Percentiles rank a stretch among this genome's conserved stretches.
These are phyloP conservation scores for Linanthus parryae DNA, from an alignment of 148 eudicot species.

Conservation along the genomic window DNA sequence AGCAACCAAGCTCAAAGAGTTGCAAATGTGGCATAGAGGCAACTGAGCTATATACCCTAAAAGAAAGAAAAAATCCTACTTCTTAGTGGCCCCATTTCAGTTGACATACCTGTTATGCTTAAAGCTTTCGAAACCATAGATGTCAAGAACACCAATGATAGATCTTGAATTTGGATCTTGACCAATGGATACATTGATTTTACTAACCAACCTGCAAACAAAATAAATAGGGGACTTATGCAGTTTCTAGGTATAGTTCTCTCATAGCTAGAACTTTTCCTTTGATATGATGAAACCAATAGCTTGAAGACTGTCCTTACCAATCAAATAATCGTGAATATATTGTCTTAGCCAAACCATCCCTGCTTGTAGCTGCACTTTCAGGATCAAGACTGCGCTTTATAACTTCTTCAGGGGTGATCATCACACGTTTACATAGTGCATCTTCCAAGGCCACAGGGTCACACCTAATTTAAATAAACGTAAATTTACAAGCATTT, in stretches of 20 bases:
- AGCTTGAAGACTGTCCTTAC: too few relatives aligned
- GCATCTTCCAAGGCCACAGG: constrained; percentile 88
- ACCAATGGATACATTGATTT: constrained; percentile 89
- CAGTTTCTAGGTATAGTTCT: constrained; percentile 5
- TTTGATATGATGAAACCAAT: too few relatives aligned
- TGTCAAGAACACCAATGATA: constrained; percentile 94
- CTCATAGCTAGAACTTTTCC: too few relatives aligned
- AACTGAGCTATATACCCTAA: not conserved
- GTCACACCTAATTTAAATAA: constrained; percentile 62
- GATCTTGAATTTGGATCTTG: constrained; percentile 83
- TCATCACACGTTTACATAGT: constrained; percentile 90
- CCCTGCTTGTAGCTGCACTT: constrained; percentile 89
- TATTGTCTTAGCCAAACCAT: constrained; percentile 92
- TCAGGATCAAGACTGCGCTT: constrained; percentile 93
- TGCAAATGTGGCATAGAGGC: not conserved
- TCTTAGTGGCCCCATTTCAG: not conserved
- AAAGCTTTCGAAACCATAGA: constrained; percentile 98
- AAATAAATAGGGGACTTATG: not conserved
- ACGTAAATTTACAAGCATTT: constrained; percentile 14
- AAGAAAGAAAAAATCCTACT: not conserved
- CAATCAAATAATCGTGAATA: constrained; percentile 95
- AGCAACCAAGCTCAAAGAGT: constrained; percentile 15
- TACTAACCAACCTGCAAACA: constrained; percentile 86
- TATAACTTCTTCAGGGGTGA: constrained; percentile 98
- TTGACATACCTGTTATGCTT: constrained; percentile 74